Evolutionary conservation across 2,329 filamentous ascomycete species (phyloP), one percentile per base, ranked within the genome.

Genomic region (Diplodia sapinea): DNA sequence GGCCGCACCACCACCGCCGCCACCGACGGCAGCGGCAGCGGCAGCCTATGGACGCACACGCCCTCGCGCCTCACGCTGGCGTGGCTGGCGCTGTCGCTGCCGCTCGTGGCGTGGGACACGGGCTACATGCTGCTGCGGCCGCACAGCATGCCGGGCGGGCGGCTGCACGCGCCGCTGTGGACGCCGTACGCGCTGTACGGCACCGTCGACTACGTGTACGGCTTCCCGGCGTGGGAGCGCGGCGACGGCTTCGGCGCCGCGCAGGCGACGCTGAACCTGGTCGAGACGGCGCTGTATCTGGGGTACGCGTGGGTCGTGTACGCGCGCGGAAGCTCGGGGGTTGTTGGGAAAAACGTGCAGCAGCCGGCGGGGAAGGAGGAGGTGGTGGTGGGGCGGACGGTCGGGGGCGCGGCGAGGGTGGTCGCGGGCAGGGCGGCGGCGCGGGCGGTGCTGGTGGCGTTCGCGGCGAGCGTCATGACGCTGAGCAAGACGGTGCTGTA

Each of bases 161-260:
- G 79, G 64, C 82, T 90, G 64, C 91, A 96, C 81, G 84, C 81
- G 72, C 91, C 91, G 1, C 73, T 96, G 51, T 97, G 87, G 86
- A 81, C 80, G 36, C 92, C 91, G 0, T 97, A 97, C 80, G 87
- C 86, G 74, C 86, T 96, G 1, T 96, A 97, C 81, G 91, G 90
- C 68, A 82, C 84, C 62, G 83, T 96, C 71, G 93, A 97, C 79
- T 84, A 93, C 77, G 84, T 94, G 38, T 97, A 97, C 81, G 92
- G 93, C 50, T 89, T 86, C 82, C 88, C 89, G 73, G 89, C 90
- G 4, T 92, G 86, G 76, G 80, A 91, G 69, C 83, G 83, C 17
- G 78, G 83, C 26, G 88, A 89, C 75, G 92, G 93, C 43, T 97
- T 96, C 79, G 91, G 91, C 0, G 86, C 85, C 51, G 92, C 92